A percentile compares a stretch with the other conserved stretches of the same genome.
These are phyloP conservation scores for Talaromyces liani DNA, from an alignment of 495 filamentous ascomycete genomes.

Conservation along the genomic window DNA sequence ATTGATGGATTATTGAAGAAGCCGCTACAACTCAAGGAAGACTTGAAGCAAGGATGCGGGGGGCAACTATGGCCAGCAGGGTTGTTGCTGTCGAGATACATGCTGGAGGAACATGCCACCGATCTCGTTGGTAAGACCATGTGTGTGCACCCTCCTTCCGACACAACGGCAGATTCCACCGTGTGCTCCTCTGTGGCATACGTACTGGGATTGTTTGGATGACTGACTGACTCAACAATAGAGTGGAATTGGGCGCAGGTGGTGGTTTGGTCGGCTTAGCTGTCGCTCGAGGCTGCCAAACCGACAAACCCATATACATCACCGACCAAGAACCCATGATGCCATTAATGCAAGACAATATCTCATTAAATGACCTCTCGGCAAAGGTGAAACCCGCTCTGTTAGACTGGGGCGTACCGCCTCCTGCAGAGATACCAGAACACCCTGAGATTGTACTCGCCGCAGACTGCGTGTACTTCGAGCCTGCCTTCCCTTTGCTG, in stretches of 20 bases:
- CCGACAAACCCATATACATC: slow-evolving; percentile 49
- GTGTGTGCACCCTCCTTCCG: slow-evolving; percentile 43
- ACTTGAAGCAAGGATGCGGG: slow-evolving; percentile 80
- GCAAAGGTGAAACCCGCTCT: slow-evolving; percentile 50
- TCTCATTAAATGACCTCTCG: slow-evolving; percentile 66
- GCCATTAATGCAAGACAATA: slow-evolving; percentile 74
- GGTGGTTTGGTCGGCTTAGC: slow-evolving; percentile 72
- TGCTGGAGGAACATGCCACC: slow-evolving; percentile 60
- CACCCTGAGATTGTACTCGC: slow-evolving; percentile 75
- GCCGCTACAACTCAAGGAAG: slow-evolving; percentile 72
- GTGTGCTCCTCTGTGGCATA: background rate
- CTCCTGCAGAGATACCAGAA: slow-evolving; percentile 26
- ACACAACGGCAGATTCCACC: background rate
- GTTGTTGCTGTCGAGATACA: slow-evolving; percentile 75
- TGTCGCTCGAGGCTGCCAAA: slow-evolving; percentile 29
- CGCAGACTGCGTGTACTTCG: slow-evolving; percentile 96
- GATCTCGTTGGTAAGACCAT: slow-evolving; percentile 59
- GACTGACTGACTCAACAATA: slow-evolving; percentile 25
- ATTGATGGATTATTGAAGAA: slow-evolving; percentile 66
- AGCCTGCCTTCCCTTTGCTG: slow-evolving; percentile 85
- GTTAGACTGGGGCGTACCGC: slow-evolving; percentile 63
- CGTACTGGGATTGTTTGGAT: background rate
- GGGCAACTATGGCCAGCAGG: slow-evolving; percentile 93
- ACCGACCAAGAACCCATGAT: slow-evolving; percentile 87
- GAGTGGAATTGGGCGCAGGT: slow-evolving; percentile 87